Base-by-base conservation (phyloP, 768 basidiomycete genomes). In the Amanita pallidorosea region DNA sequence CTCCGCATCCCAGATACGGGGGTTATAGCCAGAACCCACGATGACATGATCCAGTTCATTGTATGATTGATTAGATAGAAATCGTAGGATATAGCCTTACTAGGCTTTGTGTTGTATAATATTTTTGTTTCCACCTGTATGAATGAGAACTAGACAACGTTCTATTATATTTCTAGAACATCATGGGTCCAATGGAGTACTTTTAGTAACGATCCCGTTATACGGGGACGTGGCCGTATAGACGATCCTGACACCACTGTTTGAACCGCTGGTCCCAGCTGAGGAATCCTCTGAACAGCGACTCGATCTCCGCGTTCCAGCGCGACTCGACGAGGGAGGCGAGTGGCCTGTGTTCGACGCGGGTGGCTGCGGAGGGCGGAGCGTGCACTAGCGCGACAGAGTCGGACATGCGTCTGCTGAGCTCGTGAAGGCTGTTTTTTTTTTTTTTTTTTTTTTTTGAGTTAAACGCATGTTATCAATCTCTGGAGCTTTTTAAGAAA, bases 281-380 rank as follows among this genome's bases (percentile, higher is more conserved):
- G 22, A 69, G 63, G 49, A 74, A 65, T 11, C 72, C 70, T 18
- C 62, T 56, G 51, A 75, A 76, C 20, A 77, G 53, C 35, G 58
- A 59, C 5, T 70, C 77, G 17, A 83, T 57, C 54, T 83, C 73
- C 12, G 70, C 63, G 57, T 85, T 85, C 82, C 82, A 85, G 45
- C 62, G 68, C 13, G 70, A 70, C 55, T 83, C 70, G 20, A 83
- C 37, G 36, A 79, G 66, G 2, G 71, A 60, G 4, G 63, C 55
- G 55, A 82, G 75, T 1, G 76, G 75, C 44, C 69, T 68, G 3
- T 67, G 61, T 17, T 68, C 64, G 52, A 81, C 75, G 23, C 80
- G 68, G n/a, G 67, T 60, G 17, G 77, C 76, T 22, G 82, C 83
- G 4, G 78, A 63, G 4, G 73, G 70, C 1, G 80, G 77, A n/a